These are phyloP conservation scores for Celoporthe dispersa DNA, from an alignment of 2,329 filamentous ascomycete genomes.

Conservation along the genomic window DNA sequence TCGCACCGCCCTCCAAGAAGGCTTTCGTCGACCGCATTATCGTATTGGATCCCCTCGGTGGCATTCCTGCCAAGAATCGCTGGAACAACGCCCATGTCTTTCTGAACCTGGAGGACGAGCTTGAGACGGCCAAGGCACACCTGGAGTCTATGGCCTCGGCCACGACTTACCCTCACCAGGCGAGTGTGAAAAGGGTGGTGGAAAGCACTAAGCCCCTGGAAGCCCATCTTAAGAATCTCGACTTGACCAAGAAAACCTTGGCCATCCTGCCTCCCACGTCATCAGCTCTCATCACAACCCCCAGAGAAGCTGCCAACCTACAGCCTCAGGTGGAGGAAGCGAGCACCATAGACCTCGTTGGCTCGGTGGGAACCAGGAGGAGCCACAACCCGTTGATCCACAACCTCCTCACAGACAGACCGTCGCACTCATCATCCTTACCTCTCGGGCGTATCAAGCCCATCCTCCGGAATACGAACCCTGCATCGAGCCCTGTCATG, in stretches of 20 bases:
- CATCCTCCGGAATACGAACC: conserved; percentile 26
- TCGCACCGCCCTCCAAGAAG: conserved; percentile 45
- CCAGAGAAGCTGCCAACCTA: conserved; percentile 74
- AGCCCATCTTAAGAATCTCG: conserved; percentile 71
- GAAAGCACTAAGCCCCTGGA: conserved; percentile 33
- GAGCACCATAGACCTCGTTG: conserved; percentile 55
- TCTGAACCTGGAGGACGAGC: conserved; percentile 93
- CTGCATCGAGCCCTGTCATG: conserved; percentile 33
- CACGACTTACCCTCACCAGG: background rate
- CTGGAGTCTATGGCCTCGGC: conserved; percentile 45
- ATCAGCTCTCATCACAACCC: conserved; percentile 87
- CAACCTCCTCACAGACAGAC: conserved; percentile 94
- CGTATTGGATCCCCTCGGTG: conserved; percentile 83
- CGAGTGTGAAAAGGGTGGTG: conserved; percentile 34
- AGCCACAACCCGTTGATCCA: conserved; percentile 86
- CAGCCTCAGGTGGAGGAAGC: conserved; percentile 33
- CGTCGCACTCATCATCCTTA: conserved; percentile 87
- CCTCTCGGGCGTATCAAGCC: conserved; percentile 68
- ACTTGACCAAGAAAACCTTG: conserved; percentile 71
- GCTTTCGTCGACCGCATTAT: conserved; percentile 83
- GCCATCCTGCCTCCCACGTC: conserved; percentile 80
- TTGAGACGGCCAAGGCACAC: conserved; percentile 67
- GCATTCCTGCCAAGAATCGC: conserved; percentile 71
- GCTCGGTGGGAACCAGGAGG: conserved; percentile 58
- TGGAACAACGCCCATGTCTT: conserved; percentile 76